Evolutionary conservation across 371 early-diverging fungal genomes (phyloP).

Genomic region (Rhizopus sp.): DNA sequence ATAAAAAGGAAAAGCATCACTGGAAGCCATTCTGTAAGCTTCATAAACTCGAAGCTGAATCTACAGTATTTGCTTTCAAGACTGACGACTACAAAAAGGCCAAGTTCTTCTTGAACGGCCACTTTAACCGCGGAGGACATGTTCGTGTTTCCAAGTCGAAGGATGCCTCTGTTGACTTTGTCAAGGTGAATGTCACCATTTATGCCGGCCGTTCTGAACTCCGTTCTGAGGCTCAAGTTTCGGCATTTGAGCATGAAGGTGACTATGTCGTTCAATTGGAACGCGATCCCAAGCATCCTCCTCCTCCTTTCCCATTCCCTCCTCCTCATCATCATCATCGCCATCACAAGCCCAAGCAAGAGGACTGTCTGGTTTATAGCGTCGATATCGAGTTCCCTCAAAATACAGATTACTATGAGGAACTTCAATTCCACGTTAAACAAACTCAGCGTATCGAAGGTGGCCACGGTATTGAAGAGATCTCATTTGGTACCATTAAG

Average conservation of each 20-base stretch:
- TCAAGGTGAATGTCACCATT: slow-evolving; percentile 26
- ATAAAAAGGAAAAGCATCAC: not conserved
- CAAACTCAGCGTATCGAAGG: slow-evolving; percentile 14
- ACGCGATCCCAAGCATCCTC: slow-evolving; percentile 13
- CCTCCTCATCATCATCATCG: slow-evolving; percentile 5
- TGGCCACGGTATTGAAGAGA: slow-evolving; percentile 13
- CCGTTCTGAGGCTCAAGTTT: slow-evolving; percentile 17
- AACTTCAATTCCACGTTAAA: slow-evolving; percentile 17
- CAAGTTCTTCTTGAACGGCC: slow-evolving; percentile 17
- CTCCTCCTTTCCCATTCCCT: not conserved
- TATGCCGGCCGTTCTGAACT: slow-evolving; percentile 20
- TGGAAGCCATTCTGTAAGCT: slow-evolving; percentile 20
- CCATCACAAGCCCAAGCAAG: slow-evolving; percentile 5
- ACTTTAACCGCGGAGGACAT: slow-evolving; percentile 19
- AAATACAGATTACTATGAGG: slow-evolving; percentile 22
- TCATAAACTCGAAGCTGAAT: slow-evolving; percentile 12
- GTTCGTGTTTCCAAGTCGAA: slow-evolving; percentile 17
- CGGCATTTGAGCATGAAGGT: slow-evolving; percentile 34
- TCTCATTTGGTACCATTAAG: slow-evolving; percentile 27
- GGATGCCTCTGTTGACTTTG: slow-evolving; percentile 15
- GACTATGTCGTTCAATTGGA: slow-evolving; percentile 33
- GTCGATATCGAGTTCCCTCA: slow-evolving; percentile 29
- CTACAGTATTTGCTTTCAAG: slow-evolving; percentile 21
- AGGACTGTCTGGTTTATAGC: slow-evolving; percentile 28
- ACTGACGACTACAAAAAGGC: slow-evolving; percentile 23